phyloP scores from a whole-genome alignment of 1,139 yeast genomes.

The Debaryomyces nepalensis region DNA sequence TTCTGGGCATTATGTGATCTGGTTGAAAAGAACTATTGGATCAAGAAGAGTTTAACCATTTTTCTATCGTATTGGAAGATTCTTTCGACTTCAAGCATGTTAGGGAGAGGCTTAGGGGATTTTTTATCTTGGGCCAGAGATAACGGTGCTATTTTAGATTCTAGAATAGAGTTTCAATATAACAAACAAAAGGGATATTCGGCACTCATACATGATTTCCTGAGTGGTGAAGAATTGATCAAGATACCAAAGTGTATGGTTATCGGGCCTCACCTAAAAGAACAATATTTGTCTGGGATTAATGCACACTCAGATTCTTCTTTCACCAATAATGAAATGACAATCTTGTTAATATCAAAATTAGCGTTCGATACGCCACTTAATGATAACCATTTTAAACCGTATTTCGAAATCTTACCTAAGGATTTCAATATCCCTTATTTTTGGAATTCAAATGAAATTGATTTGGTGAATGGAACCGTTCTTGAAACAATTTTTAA shows the following conservation, averaged over 20 bases:
- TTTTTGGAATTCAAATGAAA: conserved; percentile 14
- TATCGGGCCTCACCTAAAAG: conserved; percentile 14
- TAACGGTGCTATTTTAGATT: conserved; percentile 14
- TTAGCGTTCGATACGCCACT: conserved; percentile 12
- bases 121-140: conserved; percentile 15
- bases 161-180: conserved; percentile 11
- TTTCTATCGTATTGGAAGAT: conserved; percentile 3
- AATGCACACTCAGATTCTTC: conserved; percentile 7
- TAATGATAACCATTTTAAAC: conserved; percentile 8
- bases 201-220: conserved; percentile 9
- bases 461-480: conserved; percentile 11
- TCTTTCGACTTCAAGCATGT: neutral
- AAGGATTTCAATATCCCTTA: conserved; percentile 12
- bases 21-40: neutral
- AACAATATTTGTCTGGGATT: conserved; percentile 9
- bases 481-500: conserved; percentile 12
- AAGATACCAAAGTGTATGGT: conserved; percentile 13
- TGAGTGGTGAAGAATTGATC: conserved; percentile 11
- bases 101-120: conserved; percentile 3
- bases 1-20: neutral
- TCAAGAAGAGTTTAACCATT: conserved; percentile 2
- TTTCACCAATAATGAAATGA: conserved; percentile 13
- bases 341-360: conserved; percentile 15
- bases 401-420: conserved; percentile 15
- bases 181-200: conserved; percentile 11